Evolutionary conservation across 2,329 filamentous ascomycete species (phyloP), one percentile per base, ranked within the genome.

Genomic region (Aureobasidium sp.): DNA sequence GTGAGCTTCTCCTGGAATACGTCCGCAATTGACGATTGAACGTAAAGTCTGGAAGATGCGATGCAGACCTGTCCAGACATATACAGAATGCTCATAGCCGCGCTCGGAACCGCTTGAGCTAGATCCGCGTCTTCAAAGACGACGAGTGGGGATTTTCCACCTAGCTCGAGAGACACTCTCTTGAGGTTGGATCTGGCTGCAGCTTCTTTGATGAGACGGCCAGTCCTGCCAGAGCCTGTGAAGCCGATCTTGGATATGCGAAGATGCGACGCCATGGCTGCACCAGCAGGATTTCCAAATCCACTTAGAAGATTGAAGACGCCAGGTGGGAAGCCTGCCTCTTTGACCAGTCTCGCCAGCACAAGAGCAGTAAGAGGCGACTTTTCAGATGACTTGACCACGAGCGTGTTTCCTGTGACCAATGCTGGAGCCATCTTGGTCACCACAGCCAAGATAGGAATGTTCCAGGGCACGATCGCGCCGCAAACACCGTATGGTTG

Each of bases 181-280:
- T 84, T 84, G 68, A 84, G 74, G 42, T 77, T 87, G 19, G 35
- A 54, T 17, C 27, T 56, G 6, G 54, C 60, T 3, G 60, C 60
- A 31, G 60, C 48, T n/a, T 61, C 40, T 37, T 63, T 60, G 31
- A 63, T 59, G 2, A 80, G 73, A 61, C 84, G 83, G 11, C 85
- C 89, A 0, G 88, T 91, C 1, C 77, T 75, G 0, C 88, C 90
- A 1, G 85, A 88, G 42, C 89, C 89, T 0, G 89, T 92, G 65
- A 91, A 91, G 1, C 88, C 87, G 66, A 92, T 79, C 76, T 91
- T 91, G 68, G 88, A 85, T n/a, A 91, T 80, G 33, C 81, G 81
- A 35, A 83, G 73, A 70, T 91, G 88, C 35, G 78, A 78, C 5
- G 85, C 85, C 11, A 91, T 79, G 0, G 86, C 85, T 5, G 84